Percentiles rank a stretch among this genome's conserved stretches.
Evolutionary conservation across 169 alveolate genomes (phyloP).

Genomic region (Plasmodium chabaudi): DNA sequence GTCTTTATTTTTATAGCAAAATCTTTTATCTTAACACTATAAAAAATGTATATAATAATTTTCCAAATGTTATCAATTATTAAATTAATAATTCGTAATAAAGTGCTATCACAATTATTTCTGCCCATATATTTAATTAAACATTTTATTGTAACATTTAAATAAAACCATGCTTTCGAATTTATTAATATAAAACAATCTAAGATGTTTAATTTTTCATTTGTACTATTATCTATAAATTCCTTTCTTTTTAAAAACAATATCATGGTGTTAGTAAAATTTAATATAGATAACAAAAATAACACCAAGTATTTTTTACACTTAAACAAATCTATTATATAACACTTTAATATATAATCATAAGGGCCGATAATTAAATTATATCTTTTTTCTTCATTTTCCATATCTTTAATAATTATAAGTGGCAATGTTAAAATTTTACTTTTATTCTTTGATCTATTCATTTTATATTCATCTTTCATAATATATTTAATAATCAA

Average conservation of each 20-base stretch:
- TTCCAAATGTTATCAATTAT: slow-evolving; percentile 65
- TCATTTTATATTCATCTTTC: slow-evolving; percentile 57
- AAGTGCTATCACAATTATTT: slow-evolving; percentile 9
- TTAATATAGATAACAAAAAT: slow-evolving; percentile 40
- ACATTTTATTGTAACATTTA: slow-evolving; percentile 34
- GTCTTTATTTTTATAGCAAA: slow-evolving; percentile 36
- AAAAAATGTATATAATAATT: slow-evolving; percentile 47
- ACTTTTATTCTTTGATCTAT: slow-evolving; percentile 61
- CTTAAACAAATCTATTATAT: slow-evolving; percentile 38
- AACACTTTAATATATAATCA: slow-evolving; percentile 69
- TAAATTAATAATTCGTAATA: slow-evolving; percentile 36
- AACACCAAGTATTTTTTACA: slow-evolving; percentile 18
- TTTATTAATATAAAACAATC: slow-evolving; percentile 56
- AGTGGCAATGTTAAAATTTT: slow-evolving; percentile 35
- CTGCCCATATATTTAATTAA: slow-evolving; percentile 21
- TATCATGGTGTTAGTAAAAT: slow-evolving; percentile 51
- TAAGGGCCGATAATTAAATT: slow-evolving; percentile 47
- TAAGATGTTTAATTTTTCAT: slow-evolving; percentile 27
- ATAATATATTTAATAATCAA: slow-evolving; percentile 42
- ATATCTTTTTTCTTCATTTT: slow-evolving; percentile 44
- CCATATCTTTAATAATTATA: slow-evolving; percentile 42
- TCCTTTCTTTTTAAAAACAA: slow-evolving; percentile 59
- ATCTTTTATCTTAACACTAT: slow-evolving; percentile 33
- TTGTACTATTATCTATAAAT: slow-evolving; percentile 20
- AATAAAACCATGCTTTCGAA: slow-evolving; percentile 67